Evolutionary conservation across 1,284 basidiomycete genomes (phyloP).

Genomic region (Polyporus tsugae): DNA sequence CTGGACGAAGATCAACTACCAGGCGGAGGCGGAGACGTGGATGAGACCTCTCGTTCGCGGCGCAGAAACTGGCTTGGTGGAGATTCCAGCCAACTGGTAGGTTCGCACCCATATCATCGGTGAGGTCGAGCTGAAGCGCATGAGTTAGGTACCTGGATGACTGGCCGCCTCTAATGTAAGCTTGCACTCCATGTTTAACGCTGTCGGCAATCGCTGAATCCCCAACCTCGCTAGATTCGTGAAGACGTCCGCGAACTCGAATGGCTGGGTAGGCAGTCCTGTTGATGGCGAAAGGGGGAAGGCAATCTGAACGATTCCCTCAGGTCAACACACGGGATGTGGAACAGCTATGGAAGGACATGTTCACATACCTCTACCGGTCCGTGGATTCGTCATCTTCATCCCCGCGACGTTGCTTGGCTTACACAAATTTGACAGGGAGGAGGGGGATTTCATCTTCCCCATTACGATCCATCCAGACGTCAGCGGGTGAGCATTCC

Average conservation of each 20-base stretch:
- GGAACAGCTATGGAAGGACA: constrained; percentile 82
- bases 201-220: neutral
- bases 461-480: constrained; percentile 82
- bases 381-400: constrained; percentile 33
- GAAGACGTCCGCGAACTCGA: constrained; percentile 17
- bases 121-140: neutral
- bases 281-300: neutral
- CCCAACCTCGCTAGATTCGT: constrained; percentile 6
- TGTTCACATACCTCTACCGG: constrained; percentile 75
- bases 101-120: neutral
- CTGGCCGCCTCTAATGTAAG: constrained; percentile 62
- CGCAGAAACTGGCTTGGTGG: constrained; percentile 72
- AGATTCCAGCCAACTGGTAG: constrained; percentile 77
- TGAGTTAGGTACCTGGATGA: constrained; percentile 65
- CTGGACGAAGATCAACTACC: constrained; percentile 82
- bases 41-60: constrained; percentile 79
- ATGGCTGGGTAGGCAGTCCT: constrained; percentile 26
- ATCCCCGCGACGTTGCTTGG: neutral
- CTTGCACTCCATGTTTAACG: neutral
- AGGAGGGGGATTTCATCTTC: constrained; percentile 78
- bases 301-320: neutral
- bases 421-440: constrained; percentile 45
- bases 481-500: constrained; percentile 65
- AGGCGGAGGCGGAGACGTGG: constrained; percentile 67
- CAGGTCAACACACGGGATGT: constrained; percentile 75